A percentile compares a stretch with the other conserved stretches of the same genome.
Evolutionary conservation across 257 asterid species (phyloP).

Genomic region (Primulina huaijiensis): DNA sequence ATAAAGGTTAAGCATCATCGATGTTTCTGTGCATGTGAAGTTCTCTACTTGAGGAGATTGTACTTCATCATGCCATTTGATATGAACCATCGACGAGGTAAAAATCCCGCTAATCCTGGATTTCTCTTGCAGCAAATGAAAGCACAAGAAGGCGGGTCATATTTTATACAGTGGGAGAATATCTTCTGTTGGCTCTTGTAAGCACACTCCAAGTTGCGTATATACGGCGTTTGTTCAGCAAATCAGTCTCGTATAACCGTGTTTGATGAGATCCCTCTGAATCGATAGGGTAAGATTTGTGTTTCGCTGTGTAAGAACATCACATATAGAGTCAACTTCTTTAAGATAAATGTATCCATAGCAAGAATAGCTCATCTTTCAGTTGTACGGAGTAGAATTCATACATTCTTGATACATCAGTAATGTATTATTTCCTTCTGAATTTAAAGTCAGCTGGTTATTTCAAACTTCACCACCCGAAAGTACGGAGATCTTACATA

Average conservation of each 20-base stretch:
- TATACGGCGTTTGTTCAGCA: slow-evolving; percentile 73
- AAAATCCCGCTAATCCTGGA: background rate
- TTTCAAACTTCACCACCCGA: no score
- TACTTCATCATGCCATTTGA: background rate
- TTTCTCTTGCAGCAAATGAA: slow-evolving; percentile 65
- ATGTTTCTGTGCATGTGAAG: background rate
- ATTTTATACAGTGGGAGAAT: slow-evolving; percentile 72
- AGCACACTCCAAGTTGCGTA: slow-evolving; percentile 66
- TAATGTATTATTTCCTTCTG: no score
- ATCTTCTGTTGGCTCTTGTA: slow-evolving; percentile 50
- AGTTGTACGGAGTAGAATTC: no score
- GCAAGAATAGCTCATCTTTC: no score
- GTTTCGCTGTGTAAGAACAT: no score
- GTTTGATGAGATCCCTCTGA: slow-evolving; percentile 40
- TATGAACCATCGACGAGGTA: background rate
- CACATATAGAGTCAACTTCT: no score
- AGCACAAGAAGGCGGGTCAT: slow-evolving; percentile 82
- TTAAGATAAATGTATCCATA: no score
- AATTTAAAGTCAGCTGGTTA: no score
- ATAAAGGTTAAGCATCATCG: background rate
- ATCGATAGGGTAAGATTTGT: no score
- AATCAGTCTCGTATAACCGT: slow-evolving; percentile 64
- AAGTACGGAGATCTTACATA: no score
- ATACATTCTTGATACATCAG: no score
- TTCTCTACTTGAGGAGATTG: background rate